These are phyloP conservation scores for Staphylotrichum tortipilum DNA, from an alignment of 495 filamentous ascomycete genomes.

Conservation along the genomic window DNA sequence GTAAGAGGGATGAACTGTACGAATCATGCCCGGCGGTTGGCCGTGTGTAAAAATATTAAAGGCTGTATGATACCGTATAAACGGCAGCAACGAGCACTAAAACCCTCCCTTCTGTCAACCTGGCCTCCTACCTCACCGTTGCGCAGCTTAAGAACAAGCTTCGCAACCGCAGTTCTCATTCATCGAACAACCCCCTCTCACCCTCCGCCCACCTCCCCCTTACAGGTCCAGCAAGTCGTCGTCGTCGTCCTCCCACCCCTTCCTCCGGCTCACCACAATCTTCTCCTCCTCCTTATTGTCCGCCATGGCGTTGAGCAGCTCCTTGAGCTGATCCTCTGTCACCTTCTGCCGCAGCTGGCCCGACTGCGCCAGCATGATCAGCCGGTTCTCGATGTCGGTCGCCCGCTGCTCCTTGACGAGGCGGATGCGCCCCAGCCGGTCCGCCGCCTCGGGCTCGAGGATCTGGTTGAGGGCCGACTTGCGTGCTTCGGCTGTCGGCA, in stretches of 20 bases:
- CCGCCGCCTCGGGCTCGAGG: constrained; percentile 85
- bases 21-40: not conserved
- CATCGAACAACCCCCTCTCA: not conserved
- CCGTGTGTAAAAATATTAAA: not conserved
- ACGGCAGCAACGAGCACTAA: not conserved
- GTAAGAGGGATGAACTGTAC: not conserved
- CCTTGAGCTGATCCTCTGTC: constrained; percentile 87
- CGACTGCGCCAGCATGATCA: constrained; percentile 81
- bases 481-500: constrained; percentile 54
- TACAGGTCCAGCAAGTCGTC: constrained; percentile 66
- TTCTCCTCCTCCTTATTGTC: constrained; percentile 65
- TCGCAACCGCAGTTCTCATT: no score
- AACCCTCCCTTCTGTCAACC: not conserved
- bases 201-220: not conserved
- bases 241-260: constrained; percentile 76
- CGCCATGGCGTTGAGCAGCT: constrained; percentile 72
- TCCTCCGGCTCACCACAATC: constrained; percentile 76
- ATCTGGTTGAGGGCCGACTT: constrained; percentile 79
- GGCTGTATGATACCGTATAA: not conserved
- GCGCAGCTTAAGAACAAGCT: no score
- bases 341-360: constrained; percentile 83
- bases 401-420: constrained; percentile 92
- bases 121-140: no score
- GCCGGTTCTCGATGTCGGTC: constrained; percentile 78
- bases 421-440: constrained; percentile 87